A percentile compares a stretch with the other conserved stretches of the same genome.
phyloP scores from a whole-genome alignment of 202 grass and related monocot genomes.

The Schoenoplectus triqueter region DNA sequence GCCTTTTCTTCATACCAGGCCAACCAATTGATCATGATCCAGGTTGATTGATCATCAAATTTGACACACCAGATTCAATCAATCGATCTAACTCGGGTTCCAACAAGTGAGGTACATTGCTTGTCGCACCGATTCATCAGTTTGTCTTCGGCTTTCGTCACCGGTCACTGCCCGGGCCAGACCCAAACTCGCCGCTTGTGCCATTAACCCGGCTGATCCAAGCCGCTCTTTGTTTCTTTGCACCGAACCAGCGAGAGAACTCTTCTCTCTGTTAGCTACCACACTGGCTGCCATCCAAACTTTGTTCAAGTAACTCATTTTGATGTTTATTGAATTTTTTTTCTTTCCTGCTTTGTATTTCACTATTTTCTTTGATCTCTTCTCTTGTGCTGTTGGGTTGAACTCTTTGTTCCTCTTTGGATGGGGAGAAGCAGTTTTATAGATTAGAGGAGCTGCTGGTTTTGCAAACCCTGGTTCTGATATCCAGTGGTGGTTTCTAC shows the following conservation, averaged over 20 bases:
- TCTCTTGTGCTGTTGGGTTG: background rate
- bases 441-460: constrained; percentile 37
- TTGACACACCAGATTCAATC: background rate
- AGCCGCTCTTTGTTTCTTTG: constrained; percentile 35
- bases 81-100: constrained; percentile 53
- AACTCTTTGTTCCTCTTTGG: background rate
- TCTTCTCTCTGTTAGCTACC: constrained; percentile 65
- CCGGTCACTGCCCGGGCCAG: constrained; percentile 39
- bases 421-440: constrained; percentile 47
- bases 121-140: constrained; percentile 72
- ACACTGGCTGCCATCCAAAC: constrained; percentile 72
- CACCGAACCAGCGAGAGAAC: constrained; percentile 31
- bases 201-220: constrained; percentile 51
- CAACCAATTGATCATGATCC: background rate
- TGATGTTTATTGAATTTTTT: background rate
- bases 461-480: constrained; percentile 37
- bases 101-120: constrained; percentile 92
- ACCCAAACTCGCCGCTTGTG: constrained; percentile 44
- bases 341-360: background rate
- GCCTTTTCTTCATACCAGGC: constrained; percentile 1
- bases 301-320: constrained; percentile 61
- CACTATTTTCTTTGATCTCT: background rate
- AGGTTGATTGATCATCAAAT: background rate
- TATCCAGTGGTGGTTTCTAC: constrained; percentile 8
- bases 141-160: constrained; percentile 55